Base-by-base conservation (phyloP, 75 land plant genomes). In the Picea sitchensis region DNA sequence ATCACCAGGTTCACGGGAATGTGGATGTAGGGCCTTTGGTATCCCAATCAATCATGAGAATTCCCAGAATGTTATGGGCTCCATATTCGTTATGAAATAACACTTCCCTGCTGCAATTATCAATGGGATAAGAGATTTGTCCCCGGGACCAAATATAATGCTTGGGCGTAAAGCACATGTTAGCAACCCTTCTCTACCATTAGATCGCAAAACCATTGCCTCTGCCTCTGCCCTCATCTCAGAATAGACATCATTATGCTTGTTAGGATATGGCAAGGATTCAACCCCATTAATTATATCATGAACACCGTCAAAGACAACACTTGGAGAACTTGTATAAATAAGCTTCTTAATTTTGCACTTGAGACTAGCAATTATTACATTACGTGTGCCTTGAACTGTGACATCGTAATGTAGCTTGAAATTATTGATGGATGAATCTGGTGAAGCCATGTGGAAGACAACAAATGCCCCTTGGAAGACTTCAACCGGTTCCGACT, bases 381-480 rank as follows among this genome's bases (percentile, higher is more conserved):
- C 90, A 88, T 97, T 97, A 77, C 91, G 83, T 5, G 99, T 93
- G n/a, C 99, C 99, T 90, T 85, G 82, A 26, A 97, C 99, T 79
- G 89, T 94, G 54, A 94, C 99, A 23, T 89, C 87, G 79, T 87
- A 86, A 80, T 97, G 99, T 26, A 94, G 87, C 62, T 93, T 80
- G 80, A 84, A 82, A n/a, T n/a, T n/a, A n/a, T n/a, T n/a, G n/a
- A n/a, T n/a, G n/a, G n/a, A n/a, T n/a, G n/a, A n/a, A n/a, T 94
- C 91, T 26, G 99, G 95, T 57, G 99, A 92, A 57, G 99, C 99
- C 99, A 92, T 92, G 80, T 97, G 99, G 73, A 97, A 97, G n/a
- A 97, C 98, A 51, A 85, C 95, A 26, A 86, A 90, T 36, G 85
- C 94, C 21, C 95, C 98, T 69, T 88, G 67, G 61, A 84, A 80